phyloP scores from a whole-genome alignment of 164 flowering plant genomes.

The Echeveria elegans region DNA sequence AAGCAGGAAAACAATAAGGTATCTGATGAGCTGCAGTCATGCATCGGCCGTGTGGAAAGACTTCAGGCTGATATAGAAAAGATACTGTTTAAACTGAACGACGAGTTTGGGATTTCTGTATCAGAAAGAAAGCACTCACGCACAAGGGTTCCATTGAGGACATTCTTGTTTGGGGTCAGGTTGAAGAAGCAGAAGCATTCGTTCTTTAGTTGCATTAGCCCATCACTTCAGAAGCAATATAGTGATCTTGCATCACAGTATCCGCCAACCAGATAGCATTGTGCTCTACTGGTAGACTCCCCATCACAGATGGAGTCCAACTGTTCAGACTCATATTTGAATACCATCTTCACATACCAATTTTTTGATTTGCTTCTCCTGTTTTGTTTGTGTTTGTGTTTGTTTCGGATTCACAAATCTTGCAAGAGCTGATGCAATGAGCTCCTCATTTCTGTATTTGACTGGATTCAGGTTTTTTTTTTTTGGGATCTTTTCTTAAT shows the following conservation, averaged over 20 bases:
- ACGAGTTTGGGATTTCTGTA: conserved; percentile 24
- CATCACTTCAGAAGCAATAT: conserved; percentile 43
- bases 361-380: no score
- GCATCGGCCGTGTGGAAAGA: conserved; percentile 33
- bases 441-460: neutral
- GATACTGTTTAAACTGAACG: conserved; percentile 29
- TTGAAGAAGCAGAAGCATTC: conserved; percentile 46
- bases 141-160: conserved; percentile 47
- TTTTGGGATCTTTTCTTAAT: no score
- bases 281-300: no score
- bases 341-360: no score
- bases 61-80: conserved; percentile 39
- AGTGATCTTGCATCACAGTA: conserved; percentile 19
- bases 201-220: conserved; percentile 47
- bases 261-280: conserved; percentile 2
- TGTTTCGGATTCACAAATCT: no score
- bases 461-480: neutral
- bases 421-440: no score
- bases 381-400: no score
- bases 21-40: conserved; percentile 40
- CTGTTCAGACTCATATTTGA: no score
- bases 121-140: conserved; percentile 24
- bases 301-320: no score
- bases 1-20: conserved; percentile 66
- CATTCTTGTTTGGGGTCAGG: conserved; percentile 63